A percentile compares a stretch with the other conserved stretches of the same genome.
Evolutionary conservation across 345 rosid genomes (phyloP).

Genomic region (Clausena lansium): DNA sequence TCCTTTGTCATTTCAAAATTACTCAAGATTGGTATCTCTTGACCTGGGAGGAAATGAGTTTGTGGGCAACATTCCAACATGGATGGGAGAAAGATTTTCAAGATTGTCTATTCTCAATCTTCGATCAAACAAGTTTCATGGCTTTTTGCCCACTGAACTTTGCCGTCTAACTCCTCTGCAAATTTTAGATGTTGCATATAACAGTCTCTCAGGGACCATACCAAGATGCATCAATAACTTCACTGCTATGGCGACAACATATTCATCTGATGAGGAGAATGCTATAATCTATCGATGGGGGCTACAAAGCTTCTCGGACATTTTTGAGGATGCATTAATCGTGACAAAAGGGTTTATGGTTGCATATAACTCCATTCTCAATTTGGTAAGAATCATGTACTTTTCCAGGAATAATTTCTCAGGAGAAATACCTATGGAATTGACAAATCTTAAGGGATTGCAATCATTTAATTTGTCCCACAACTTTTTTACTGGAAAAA

Average conservation of each 20-base stretch:
- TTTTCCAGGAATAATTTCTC: neutral
- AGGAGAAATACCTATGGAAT: neutral
- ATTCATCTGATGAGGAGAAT: too few relatives aligned
- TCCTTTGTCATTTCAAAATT: neutral
- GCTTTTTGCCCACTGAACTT: too few relatives aligned
- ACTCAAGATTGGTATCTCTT: neutral
- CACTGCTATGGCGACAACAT: neutral
- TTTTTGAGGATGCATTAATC: neutral
- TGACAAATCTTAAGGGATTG: neutral
- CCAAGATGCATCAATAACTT: neutral
- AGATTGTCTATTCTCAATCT: neutral
- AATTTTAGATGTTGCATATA: neutral
- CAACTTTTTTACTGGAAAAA: neutral
- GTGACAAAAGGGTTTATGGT: neutral
- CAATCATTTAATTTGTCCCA: neutral
- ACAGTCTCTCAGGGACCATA: neutral
- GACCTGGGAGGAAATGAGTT: neutral
- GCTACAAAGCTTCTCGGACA: too few relatives aligned
- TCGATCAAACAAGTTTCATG: neutral
- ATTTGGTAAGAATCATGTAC: neutral
- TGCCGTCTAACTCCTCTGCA: neutral
- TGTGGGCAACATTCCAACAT: neutral
- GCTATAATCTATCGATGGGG: too few relatives aligned
- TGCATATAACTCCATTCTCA: neutral
- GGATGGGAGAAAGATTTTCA: neutral